Base-by-base conservation (phyloP, 495 filamentous ascomycete genomes). In the Tuber magnatum region DNA sequence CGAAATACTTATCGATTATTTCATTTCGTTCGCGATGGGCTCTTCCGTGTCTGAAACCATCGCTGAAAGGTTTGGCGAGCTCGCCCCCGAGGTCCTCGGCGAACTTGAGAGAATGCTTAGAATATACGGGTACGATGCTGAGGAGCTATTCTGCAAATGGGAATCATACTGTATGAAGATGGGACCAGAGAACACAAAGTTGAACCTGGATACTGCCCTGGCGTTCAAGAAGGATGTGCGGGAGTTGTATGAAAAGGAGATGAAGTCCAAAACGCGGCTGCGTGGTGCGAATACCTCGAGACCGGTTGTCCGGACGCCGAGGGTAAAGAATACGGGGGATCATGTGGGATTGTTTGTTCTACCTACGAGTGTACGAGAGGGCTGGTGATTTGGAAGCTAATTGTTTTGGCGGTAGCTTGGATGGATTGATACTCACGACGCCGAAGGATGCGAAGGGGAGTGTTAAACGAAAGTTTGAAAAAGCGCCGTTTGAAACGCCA, bases 121-220 rank as follows among this genome's bases (percentile, higher is more conserved):
- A 71, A 85, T 97, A 28, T 92, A 97, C 83, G 87, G 88, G 32
- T 87, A 97, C 74, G 86, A 88, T 42, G 86, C 88, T 40, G 88
- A 97, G 81, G 94, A 99, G 80, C 86, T 97, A 28, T 97, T 91
- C 83, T 97, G 90, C 88, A 97, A 97, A 88, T 99, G 95, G 95
- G 94, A 99, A 81, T 93, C 93, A 0, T 98, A 97, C 86, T 91
- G 90, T 82, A 91, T 99, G 79, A 97, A 94, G 85, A 95, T 97
- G 92, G 87, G 86, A 32, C 80, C 86, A 51, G 92, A 94, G 35
- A 90, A 93, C 76, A 90, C 88, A 65, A 92, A 88, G 71, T 82
- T 94, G 73, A 88, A 89, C 75, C 82, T 94, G 40, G 87, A 90
- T 28, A 92, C 88, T 1, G 87, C 92, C 61, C 86, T 90, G 73